Evolutionary conservation across 192 early-diverging fungal genomes (phyloP).

Genomic region (Mortierella antarctica): DNA sequence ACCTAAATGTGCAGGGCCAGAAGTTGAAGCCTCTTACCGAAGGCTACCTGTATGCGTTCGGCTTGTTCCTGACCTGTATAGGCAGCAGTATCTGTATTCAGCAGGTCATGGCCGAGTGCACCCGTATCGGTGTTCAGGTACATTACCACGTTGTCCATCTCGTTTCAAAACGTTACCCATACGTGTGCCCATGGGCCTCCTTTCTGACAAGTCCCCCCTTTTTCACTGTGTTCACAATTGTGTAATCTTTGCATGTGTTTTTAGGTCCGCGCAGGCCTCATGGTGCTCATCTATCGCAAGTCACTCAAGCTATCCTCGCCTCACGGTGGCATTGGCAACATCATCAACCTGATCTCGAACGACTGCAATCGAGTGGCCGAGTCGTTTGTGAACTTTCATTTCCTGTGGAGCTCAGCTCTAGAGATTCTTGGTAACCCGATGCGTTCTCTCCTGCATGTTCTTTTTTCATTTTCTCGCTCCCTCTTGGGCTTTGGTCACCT

Average conservation of each 20-base stretch:
- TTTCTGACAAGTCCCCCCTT: not conserved
- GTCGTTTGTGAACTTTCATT: conserved; percentile 77
- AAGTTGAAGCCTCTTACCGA: conserved; percentile 3
- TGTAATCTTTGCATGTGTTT: not conserved
- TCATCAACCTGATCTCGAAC: conserved; percentile 77
- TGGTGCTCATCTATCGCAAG: conserved; percentile 82
- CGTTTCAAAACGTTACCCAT: too few relatives aligned
- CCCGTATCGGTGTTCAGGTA: conserved; percentile 59
- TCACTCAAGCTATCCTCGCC: conserved; percentile 70
- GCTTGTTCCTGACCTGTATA: conserved; percentile 61
- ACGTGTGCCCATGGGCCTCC: too few relatives aligned
- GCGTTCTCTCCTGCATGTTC: not conserved
- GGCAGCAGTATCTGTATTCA: conserved; percentile 53
- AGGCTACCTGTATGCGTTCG: conserved; percentile 68
- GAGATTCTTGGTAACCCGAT: conserved; percentile 61
- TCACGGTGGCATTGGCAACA: conserved; percentile 72
- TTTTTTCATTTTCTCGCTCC: too few relatives aligned
- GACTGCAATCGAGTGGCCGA: conserved; percentile 80
- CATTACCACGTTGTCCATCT: too few relatives aligned
- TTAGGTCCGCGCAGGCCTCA: conserved; percentile 76
- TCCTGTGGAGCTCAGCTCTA: conserved; percentile 74
- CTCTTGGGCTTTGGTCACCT: too few relatives aligned
- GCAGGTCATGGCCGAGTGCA: conserved; percentile 57
- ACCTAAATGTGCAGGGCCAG: too few relatives aligned
- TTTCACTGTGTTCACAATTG: not conserved